These are phyloP conservation scores for Uromyces viciae-fabae DNA, from an alignment of 1,284 basidiomycete genomes.

Conservation along the genomic window DNA sequence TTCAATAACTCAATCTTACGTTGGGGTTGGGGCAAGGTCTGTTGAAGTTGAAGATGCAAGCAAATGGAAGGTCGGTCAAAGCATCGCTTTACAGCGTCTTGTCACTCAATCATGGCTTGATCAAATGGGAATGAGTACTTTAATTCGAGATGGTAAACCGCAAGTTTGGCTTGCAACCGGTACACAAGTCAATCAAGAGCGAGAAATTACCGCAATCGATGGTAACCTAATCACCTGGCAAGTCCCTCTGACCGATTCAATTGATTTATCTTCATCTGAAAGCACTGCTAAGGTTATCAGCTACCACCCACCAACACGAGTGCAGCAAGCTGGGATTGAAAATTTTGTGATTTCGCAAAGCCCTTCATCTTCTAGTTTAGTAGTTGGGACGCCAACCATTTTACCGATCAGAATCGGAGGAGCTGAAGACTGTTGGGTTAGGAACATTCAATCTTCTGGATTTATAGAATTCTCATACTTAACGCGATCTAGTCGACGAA, in stretches of 20 bases:
- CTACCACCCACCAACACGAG: slow-evolving; percentile 22
- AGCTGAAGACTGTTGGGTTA: slow-evolving; percentile 40
- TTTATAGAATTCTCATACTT: slow-evolving; percentile 42
- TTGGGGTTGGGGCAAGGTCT: slow-evolving; percentile 14
- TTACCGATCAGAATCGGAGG: slow-evolving; percentile 34
- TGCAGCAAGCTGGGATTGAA: slow-evolving; percentile 24
- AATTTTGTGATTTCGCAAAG: slow-evolving; percentile 29
- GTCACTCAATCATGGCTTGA: slow-evolving; percentile 39
- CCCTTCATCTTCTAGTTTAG: slow-evolving; percentile 12
- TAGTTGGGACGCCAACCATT: slow-evolving; percentile 31
- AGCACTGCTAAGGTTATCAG: slow-evolving; percentile 16
- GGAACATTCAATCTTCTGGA: slow-evolving; percentile 16
- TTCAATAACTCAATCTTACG: slow-evolving; percentile 16
- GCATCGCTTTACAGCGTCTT: slow-evolving; percentile 20
- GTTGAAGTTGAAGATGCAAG: slow-evolving; percentile 19
- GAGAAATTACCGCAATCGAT: slow-evolving; percentile 26
- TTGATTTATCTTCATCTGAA: slow-evolving; percentile 19
- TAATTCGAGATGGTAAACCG: slow-evolving; percentile 15
- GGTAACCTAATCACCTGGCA: slow-evolving; percentile 26
- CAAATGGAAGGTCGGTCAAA: slow-evolving; percentile 35
- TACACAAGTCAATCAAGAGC: slow-evolving; percentile 34
- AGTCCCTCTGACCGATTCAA: slow-evolving; percentile 34
- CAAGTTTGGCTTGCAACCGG: slow-evolving; percentile 24
- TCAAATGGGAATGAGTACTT: slow-evolving; percentile 22
- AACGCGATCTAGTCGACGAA: slow-evolving; percentile 18